Conservation (phyloP, 2,329 filamentous ascomycete species). For the Scorias spongiosa region DNA sequence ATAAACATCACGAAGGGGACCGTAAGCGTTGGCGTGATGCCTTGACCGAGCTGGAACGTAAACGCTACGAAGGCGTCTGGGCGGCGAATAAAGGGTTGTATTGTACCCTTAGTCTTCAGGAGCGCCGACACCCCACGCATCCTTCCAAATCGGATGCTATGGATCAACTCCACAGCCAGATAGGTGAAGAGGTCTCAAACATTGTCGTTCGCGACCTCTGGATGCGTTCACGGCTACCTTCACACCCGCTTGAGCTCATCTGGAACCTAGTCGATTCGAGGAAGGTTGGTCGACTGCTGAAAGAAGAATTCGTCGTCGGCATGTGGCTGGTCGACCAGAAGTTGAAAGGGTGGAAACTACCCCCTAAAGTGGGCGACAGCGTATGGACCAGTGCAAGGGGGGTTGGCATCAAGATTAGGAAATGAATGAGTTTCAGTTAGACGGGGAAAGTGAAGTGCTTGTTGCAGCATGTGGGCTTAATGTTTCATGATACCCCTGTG, state of each 20-base stretch:
- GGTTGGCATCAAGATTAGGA: constrained; percentile 24
- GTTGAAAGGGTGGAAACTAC: constrained; percentile 64
- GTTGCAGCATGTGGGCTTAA: no score
- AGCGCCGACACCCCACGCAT: constrained; percentile 2
- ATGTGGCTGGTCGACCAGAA: constrained; percentile 72
- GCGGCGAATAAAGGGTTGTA: constrained; percentile 57
- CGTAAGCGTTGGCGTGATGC: constrained; percentile 63
- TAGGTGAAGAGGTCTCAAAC: constrained; percentile 44
- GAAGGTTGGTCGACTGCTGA: constrained; percentile 40
- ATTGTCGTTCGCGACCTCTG: constrained; percentile 63
- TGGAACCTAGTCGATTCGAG: constrained; percentile 55
- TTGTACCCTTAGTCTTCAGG: constrained; percentile 14
- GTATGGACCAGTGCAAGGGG: constrained; percentile 56
- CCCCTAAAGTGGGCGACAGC: constrained; percentile 52
- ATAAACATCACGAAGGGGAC: constrained; percentile 58
- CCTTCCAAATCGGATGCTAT: constrained; percentile 1
- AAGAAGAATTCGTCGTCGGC: constrained; percentile 66
- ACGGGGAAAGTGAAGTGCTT: no score
- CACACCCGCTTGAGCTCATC: constrained; percentile 55
- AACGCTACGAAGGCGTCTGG: constrained; percentile 73
- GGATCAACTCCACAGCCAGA: not conserved
- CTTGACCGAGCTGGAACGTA: constrained; percentile 57
- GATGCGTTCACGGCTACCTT: constrained; percentile 51
- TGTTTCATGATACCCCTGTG: no score
- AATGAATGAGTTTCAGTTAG: not conserved